phyloP scores from a whole-genome alignment of 176 grass and related monocot genomes.

The Aegilops tauschii region DNA sequence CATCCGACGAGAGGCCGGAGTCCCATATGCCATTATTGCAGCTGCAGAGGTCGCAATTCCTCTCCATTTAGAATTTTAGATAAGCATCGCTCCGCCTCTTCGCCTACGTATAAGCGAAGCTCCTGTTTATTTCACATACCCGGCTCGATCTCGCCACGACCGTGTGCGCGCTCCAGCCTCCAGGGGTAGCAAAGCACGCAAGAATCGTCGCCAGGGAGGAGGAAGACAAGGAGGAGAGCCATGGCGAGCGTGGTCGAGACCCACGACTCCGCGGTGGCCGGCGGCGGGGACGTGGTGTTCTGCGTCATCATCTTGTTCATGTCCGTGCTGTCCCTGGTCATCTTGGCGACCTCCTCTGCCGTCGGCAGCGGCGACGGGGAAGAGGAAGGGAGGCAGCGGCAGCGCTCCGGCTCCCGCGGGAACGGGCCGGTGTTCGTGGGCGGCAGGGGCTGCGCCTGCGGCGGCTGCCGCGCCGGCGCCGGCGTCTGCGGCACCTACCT shows the following conservation, averaged over 20 bases:
- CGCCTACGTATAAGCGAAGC: neutral
- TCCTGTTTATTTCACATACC: neutral
- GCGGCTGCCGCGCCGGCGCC: slow-evolving; percentile 31
- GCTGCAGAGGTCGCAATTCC: neutral
- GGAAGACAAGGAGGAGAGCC: neutral
- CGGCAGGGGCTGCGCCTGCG: slow-evolving; percentile 48
- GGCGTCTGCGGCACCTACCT: slow-evolving; percentile 64
- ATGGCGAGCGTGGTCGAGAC: slow-evolving; percentile 39
- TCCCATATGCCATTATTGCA: neutral
- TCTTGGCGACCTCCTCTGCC: slow-evolving; percentile 37
- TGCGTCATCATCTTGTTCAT: slow-evolving; percentile 52
- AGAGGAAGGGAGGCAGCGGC: neutral
- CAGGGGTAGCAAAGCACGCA: neutral
- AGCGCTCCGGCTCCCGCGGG: neutral
- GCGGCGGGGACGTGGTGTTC: slow-evolving; percentile 48
- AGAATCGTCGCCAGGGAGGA: neutral
- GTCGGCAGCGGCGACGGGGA: neutral
- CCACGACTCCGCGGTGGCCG: neutral
- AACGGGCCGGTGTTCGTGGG: slow-evolving; percentile 44
- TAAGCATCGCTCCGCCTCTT: neutral
- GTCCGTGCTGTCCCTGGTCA: slow-evolving; percentile 44
- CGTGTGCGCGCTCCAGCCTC: neutral
- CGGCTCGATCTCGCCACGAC: neutral
- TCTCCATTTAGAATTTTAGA: neutral
- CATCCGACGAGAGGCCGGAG: neutral